Conservation (phyloP, 768 basidiomycete species). For the Clathrus columnatus region DNA sequence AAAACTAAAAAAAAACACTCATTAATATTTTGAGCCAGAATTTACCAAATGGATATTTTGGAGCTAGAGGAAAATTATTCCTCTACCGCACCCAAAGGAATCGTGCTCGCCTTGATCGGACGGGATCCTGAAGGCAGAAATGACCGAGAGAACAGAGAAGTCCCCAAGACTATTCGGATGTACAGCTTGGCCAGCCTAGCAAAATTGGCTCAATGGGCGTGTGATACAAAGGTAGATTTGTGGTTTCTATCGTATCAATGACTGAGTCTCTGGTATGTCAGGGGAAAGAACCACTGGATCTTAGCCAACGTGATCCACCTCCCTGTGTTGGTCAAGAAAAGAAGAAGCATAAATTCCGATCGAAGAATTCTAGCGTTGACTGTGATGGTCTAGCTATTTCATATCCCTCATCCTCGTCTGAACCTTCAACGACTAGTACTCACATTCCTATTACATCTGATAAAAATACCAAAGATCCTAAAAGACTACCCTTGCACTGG, state of each 20-base stretch:
- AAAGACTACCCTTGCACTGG: slow-evolving; percentile 68
- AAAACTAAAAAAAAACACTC: background rate
- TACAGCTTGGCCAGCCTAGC: slow-evolving; percentile 71
- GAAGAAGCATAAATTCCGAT: slow-evolving; percentile 34
- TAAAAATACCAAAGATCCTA: slow-evolving; percentile 65
- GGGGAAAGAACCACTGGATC: slow-evolving; percentile 54
- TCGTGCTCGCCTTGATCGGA: slow-evolving; percentile 69
- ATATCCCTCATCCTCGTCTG: no score
- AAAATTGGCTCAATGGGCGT: slow-evolving; percentile 67
- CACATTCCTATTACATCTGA: slow-evolving; percentile 21
- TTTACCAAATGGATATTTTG: slow-evolving; percentile 69
- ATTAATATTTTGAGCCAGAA: slow-evolving; percentile 30
- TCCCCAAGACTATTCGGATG: slow-evolving; percentile 56
- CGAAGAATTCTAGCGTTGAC: no score
- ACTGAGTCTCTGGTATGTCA: slow-evolving; percentile 18
- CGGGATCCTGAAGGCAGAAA: slow-evolving; percentile 30
- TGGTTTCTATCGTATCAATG: slow-evolving; percentile 4
- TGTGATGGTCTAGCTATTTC: no score
- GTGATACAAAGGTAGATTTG: slow-evolving; percentile 49
- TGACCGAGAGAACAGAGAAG: slow-evolving; percentile 48
- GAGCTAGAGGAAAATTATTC: slow-evolving; percentile 54
- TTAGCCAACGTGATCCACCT: slow-evolving; percentile 18
- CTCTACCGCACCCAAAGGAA: slow-evolving; percentile 52
- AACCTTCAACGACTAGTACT: background rate
- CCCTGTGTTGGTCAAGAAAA: slow-evolving; percentile 34